Conservation (phyloP, 805 yeast species). For the Cephaloascus fragrans region DNA sequence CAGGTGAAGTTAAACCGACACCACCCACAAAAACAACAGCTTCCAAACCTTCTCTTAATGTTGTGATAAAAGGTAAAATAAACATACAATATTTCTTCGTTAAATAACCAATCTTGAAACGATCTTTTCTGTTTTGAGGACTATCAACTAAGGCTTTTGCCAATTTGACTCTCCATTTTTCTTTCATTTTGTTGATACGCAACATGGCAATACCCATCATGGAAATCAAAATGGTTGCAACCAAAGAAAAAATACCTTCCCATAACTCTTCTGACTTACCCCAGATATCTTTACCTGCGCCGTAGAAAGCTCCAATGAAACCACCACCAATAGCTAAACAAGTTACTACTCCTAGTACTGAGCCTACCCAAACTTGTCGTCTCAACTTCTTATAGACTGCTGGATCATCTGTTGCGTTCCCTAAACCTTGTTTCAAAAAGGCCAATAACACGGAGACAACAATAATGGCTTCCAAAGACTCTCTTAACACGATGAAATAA, state of each 20-base stretch:
- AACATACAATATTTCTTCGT: conserved; percentile 80
- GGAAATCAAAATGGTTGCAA: conserved; percentile 84
- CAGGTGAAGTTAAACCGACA: conserved; percentile 62
- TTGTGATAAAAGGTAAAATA: conserved; percentile 80
- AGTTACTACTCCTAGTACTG: conserved; percentile 57
- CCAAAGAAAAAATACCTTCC: conserved; percentile 92
- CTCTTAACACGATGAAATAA: conserved; percentile 89
- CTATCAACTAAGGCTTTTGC: conserved; percentile 69
- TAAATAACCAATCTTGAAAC: conserved; percentile 44
- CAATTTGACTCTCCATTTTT: conserved; percentile 92
- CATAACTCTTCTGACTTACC: conserved; percentile 82
- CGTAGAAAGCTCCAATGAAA: conserved; percentile 88
- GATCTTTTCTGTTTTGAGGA: conserved; percentile 39
- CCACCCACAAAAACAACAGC: conserved; percentile 96
- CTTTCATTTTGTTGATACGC: conserved; percentile 92
- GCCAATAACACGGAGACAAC: conserved; percentile 88
- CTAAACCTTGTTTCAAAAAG: conserved; percentile 84
- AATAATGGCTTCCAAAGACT: conserved; percentile 84
- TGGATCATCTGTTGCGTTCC: conserved; percentile 35
- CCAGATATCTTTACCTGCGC: conserved; percentile 77
- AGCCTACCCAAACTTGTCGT: conserved; percentile 86
- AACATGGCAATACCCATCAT: conserved; percentile 96
- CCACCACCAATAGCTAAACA: conserved; percentile 87
- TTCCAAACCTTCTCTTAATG: conserved; percentile 93
- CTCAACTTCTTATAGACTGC: conserved; percentile 48